Evolutionary conservation across 2,329 filamentous ascomycete species (phyloP), one percentile per base, ranked within the genome.

Genomic region (Claviceps pazoutovae): DNA sequence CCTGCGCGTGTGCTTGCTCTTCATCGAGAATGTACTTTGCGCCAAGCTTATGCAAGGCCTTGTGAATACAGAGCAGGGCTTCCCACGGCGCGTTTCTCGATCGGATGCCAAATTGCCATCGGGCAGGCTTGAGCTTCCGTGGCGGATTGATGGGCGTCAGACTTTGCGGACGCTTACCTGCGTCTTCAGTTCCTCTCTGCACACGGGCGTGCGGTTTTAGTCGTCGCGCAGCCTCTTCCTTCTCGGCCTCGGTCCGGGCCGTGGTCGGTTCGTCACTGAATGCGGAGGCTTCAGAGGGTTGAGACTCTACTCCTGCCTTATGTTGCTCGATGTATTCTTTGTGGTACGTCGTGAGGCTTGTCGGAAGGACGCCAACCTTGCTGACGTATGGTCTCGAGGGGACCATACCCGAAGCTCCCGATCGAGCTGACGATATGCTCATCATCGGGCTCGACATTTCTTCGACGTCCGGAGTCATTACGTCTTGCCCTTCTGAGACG

Each of bases 101-200:
- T 39, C 93, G 81, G 55, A 98, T 98, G 52, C 93, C 93, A 64
- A 98, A 98, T 65, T 98, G 93, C 93, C 93, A 98, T 58, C 91
- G 88, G 16, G 90, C 87, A 1, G 86, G 86, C 62, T 87, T 89
- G 5, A 75, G 70, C 66, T 87, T 89, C 71, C 86, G 88, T 3
- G 73, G 66, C 2, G 82, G 79, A 49, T 74, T 69, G 47, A 82
- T 76, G 0, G 79, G 80, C 2, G 80, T 84, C 71, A 84, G 75
- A 19, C 75, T 74, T 53, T 81, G 77, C 3, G 80, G 80, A 39
- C 79, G 74, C 56, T 70, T 78, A 62, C 63, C 78, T 52, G 67
- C 75, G 62, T 78, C 83, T 56, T 91, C 84, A 2, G 88, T 69
- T 50, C 82, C 80, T 26, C 85, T 68, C 51, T 85, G 77, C 56